phyloP scores from a whole-genome alignment of 2,329 filamentous ascomycete genomes.

The Apiospora pterosperma region DNA sequence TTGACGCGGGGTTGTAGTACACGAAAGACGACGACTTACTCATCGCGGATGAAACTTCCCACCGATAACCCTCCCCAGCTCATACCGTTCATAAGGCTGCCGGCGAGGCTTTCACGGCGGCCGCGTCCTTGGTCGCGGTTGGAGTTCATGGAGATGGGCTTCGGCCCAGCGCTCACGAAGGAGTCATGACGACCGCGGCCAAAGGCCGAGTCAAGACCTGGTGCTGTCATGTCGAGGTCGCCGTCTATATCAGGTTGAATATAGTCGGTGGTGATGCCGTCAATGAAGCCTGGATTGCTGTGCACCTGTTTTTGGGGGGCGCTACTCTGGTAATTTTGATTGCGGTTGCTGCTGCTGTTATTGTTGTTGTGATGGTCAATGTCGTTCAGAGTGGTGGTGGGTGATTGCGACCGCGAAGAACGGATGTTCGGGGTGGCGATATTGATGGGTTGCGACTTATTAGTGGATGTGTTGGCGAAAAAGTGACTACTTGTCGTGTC shows the following conservation, averaged over 20 bases:
- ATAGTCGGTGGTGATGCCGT: neutral
- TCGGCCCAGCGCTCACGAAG: constrained; percentile 62
- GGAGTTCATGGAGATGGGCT: constrained; percentile 65
- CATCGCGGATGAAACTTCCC: constrained; percentile 94
- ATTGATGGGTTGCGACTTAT: constrained; percentile 37
- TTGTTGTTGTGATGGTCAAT: constrained; percentile 7
- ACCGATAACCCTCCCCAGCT: constrained; percentile 97
- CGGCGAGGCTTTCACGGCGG: constrained; percentile 60
- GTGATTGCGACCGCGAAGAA: constrained; percentile 18
- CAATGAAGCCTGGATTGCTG: neutral
- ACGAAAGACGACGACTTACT: constrained; percentile 62
- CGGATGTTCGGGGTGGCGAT: constrained; percentile 24
- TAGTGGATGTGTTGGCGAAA: constrained; percentile 25
- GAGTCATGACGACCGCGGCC: constrained; percentile 61
- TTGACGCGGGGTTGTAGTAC: constrained; percentile 7
- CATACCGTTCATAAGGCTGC: constrained; percentile 75
- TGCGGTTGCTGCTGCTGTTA: constrained; percentile 13
- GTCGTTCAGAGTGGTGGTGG: constrained; percentile 15
- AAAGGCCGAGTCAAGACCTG: constrained; percentile 55
- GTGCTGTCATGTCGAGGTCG: constrained; percentile 55
- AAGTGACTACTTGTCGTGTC: constrained; percentile 26
- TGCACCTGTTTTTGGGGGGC: constrained; percentile 6
- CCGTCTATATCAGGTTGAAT: constrained; percentile 18
- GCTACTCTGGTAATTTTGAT: constrained; percentile 13
- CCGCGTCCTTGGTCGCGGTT: constrained; percentile 58